Evolutionary conservation across 306 rosid genomes (phyloP).

Genomic region (Vigna radiata): DNA sequence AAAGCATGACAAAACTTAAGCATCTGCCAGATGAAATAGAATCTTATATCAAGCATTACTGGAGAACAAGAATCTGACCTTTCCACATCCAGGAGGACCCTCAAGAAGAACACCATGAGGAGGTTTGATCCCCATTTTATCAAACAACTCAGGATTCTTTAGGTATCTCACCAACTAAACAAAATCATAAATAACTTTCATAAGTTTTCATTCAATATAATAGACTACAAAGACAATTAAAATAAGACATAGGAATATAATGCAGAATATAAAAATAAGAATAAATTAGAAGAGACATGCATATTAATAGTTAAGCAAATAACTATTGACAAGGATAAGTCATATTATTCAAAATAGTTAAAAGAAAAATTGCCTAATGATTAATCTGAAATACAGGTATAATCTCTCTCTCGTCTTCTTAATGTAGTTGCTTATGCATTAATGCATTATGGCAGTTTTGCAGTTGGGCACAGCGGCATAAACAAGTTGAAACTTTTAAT

Average conservation of each 20-base stretch:
- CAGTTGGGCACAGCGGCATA: slow-evolving; percentile 22
- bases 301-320: slow-evolving; percentile 16
- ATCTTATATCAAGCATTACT: slow-evolving; percentile 32
- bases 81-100: slow-evolving; percentile 99
- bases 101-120: slow-evolving; percentile 98
- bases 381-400: slow-evolving; percentile 13
- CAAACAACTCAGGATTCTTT: slow-evolving; percentile 95
- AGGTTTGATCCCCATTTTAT: slow-evolving; percentile 96
- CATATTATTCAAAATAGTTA: slow-evolving; percentile 26
- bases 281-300: slow-evolving; percentile 4
- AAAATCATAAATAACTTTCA: slow-evolving; percentile 45
- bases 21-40: slow-evolving; percentile 29
- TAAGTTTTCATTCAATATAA: slow-evolving; percentile 39
- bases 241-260: slow-evolving; percentile 38
- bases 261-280: slow-evolving; percentile 9
- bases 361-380: background rate
- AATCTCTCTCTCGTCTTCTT: slow-evolving; percentile 24
- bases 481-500: slow-evolving; percentile 31
- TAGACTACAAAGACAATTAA: slow-evolving; percentile 14
- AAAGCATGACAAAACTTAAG: slow-evolving; percentile 40
- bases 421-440: slow-evolving; percentile 21
- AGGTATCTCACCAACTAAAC: slow-evolving; percentile 94
- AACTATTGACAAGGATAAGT: slow-evolving; percentile 2
- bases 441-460: slow-evolving; percentile 7
- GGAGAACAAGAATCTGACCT: slow-evolving; percentile 66